A percentile compares a stretch with the other conserved stretches of the same genome.
Conservation (phyloP, 257 asterid species). For the Eustoma russellianum region DNA sequence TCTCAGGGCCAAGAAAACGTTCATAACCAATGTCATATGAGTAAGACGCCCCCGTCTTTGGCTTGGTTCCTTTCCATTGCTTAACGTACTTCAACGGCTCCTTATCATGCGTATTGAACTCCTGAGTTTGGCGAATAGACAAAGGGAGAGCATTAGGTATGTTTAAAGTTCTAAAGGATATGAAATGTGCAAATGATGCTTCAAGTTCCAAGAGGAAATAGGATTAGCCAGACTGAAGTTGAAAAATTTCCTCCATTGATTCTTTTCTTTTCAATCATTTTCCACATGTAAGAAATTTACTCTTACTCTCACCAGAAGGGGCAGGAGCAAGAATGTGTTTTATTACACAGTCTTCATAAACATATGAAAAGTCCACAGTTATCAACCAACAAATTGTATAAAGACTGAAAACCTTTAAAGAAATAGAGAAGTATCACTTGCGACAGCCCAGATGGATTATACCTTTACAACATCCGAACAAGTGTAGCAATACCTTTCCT, state of each 20-base stretch:
- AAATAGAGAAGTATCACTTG: background rate
- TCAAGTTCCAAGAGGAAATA: too few species aligned
- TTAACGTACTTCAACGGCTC: conserved; percentile 79
- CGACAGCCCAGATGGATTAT: conserved; percentile 14
- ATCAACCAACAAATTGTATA: background rate
- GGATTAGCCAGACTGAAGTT: too few species aligned
- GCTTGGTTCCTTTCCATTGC: conserved; percentile 94
- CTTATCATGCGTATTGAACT: conserved; percentile 87
- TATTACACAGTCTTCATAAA: too few species aligned
- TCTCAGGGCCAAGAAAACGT: conserved; percentile 99
- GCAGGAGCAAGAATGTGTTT: too few species aligned
- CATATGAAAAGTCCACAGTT: background rate
- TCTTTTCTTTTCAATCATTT: too few species aligned
- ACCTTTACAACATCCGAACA: conserved; percentile 97
- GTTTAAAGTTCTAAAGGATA: too few species aligned
- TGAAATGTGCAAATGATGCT: too few species aligned
- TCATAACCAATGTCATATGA: conserved; percentile 95
- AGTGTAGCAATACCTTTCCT: conserved; percentile 93
- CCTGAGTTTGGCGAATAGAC: conserved; percentile 43
- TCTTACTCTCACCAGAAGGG: too few species aligned
- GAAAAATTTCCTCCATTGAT: too few species aligned
- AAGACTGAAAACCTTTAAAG: background rate
- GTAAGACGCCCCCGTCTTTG: conserved; percentile 94
- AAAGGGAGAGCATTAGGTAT: background rate
- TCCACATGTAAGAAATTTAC: too few species aligned